A percentile compares a stretch with the other conserved stretches of the same genome.
Conservation (phyloP, 2,329 filamentous ascomycete genomes). For the Knoxdaviesia proteae region DNA sequence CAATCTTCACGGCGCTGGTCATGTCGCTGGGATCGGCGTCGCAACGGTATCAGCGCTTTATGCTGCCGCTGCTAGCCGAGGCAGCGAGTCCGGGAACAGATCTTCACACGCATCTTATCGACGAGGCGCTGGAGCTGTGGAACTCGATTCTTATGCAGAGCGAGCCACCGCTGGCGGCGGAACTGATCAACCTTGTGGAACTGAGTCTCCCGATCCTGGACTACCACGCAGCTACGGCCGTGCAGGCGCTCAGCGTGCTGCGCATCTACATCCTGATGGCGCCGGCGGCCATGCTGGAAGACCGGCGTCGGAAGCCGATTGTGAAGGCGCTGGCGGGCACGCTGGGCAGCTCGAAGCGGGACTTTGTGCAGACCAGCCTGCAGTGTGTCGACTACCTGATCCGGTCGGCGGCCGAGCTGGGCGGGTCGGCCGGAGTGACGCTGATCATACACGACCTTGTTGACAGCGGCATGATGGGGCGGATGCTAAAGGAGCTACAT, state of each 20-base stretch:
- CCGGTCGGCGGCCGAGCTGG: constrained; percentile 38
- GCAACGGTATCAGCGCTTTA: constrained; percentile 54
- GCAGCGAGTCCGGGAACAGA: constrained; percentile 60
- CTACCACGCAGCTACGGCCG: constrained; percentile 41
- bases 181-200: constrained; percentile 42
- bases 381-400: constrained; percentile 45
- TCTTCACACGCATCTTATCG: constrained; percentile 62
- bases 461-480: constrained; percentile 38
- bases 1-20: constrained; percentile 68
- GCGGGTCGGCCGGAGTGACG: constrained; percentile 37
- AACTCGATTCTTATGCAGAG: constrained; percentile 49
- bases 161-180: constrained; percentile 35
- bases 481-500: constrained; percentile 44
- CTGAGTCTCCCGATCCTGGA: constrained; percentile 44
- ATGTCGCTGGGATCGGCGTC: constrained; percentile 65
- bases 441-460: constrained; percentile 46
- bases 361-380: constrained; percentile 35
- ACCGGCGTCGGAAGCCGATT: constrained; percentile 28
- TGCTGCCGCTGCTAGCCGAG: constrained; percentile 64
- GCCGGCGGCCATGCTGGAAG: constrained; percentile 41
- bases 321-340: constrained; percentile 26
- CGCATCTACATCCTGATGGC: constrained; percentile 53
- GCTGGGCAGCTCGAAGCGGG: constrained; percentile 31
- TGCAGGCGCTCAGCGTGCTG: constrained; percentile 39
- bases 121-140: constrained; percentile 87